A percentile compares a stretch with the other conserved stretches of the same genome.
Evolutionary conservation across 306 rosid genomes (phyloP).

Genomic region (Citrullus amarus): DNA sequence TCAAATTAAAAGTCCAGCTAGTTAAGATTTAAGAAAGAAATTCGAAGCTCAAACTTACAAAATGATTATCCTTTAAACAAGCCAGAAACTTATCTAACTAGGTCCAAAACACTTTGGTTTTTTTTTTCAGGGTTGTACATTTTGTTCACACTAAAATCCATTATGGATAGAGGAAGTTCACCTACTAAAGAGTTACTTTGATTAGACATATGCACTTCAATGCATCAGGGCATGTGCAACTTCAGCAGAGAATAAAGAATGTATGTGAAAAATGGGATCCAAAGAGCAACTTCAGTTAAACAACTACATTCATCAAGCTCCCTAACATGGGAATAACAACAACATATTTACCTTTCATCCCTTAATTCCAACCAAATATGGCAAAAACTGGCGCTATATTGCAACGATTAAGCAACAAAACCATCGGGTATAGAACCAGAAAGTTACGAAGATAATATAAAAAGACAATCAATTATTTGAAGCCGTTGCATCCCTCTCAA

Average conservation of each 20-base stretch:
- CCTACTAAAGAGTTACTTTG: background rate
- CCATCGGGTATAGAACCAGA: constrained; percentile 20
- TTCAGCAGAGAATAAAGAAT: too few relatives aligned
- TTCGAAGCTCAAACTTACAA: background rate
- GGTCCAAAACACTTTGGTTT: background rate
- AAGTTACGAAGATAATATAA: background rate
- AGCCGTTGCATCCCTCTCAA: constrained; percentile 25
- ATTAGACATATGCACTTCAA: constrained; percentile 1
- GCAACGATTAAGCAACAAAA: background rate
- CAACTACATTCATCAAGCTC: background rate
- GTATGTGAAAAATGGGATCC: background rate
- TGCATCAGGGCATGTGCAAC: background rate
- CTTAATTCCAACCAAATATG: background rate
- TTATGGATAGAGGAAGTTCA: background rate
- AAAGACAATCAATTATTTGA: constrained; percentile 23
- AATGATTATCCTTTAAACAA: background rate
- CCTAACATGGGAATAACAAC: background rate
- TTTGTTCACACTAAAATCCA: background rate
- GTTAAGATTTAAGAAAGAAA: background rate
- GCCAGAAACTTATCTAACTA: background rate
- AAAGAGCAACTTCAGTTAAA: background rate
- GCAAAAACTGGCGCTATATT: background rate
- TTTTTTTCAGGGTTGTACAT: background rate
- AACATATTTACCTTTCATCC: constrained; percentile 4
- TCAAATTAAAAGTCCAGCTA: background rate